A percentile compares a stretch with the other conserved stretches of the same genome.
These are phyloP conservation scores for Nicotiana paniculata DNA, from an alignment of 257 asterid genomes.

Conservation along the genomic window DNA sequence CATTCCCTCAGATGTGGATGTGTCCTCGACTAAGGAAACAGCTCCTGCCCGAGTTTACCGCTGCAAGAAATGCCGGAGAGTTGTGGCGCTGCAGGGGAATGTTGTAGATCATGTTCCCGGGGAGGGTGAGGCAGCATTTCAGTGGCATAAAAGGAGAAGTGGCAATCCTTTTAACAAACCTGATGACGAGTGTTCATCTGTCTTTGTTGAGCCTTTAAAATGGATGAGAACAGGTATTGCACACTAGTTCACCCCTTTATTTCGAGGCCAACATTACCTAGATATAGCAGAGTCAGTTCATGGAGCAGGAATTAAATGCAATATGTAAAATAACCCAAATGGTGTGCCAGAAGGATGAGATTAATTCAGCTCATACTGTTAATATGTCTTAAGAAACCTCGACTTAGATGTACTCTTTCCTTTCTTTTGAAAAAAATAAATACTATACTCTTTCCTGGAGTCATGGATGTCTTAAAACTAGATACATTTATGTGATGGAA, in stretches of 20 bases:
- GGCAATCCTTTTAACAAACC: constrained; percentile 52
- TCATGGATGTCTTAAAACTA: background rate
- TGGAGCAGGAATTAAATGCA: background rate
- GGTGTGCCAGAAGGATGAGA: background rate
- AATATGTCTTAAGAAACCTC: background rate
- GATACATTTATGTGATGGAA: background rate
- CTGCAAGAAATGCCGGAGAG: constrained; percentile 92
- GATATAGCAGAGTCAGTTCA: background rate
- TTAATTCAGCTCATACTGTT: background rate
- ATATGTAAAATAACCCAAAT: background rate
- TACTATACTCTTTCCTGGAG: background rate
- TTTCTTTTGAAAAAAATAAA: background rate
- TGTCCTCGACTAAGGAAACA: constrained; percentile 26
- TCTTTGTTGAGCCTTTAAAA: constrained; percentile 93
- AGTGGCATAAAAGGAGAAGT: constrained; percentile 86
- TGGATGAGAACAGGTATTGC: constrained; percentile 89
- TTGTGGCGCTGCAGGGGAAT: constrained; percentile 72
- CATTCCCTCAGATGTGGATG: constrained; percentile 36
- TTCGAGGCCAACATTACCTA: background rate
- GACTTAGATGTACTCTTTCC: background rate
- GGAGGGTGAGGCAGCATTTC: constrained; percentile 80
- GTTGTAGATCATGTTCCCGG: constrained; percentile 89
- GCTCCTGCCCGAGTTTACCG: constrained; percentile 50
- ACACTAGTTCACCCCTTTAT: background rate
- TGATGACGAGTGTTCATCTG: constrained; percentile 66